Percentiles rank a stretch among this genome's conserved stretches.
These are phyloP conservation scores for Leishmania mexicana DNA, from an alignment of 208 protist genomes.

Conservation along the genomic window DNA sequence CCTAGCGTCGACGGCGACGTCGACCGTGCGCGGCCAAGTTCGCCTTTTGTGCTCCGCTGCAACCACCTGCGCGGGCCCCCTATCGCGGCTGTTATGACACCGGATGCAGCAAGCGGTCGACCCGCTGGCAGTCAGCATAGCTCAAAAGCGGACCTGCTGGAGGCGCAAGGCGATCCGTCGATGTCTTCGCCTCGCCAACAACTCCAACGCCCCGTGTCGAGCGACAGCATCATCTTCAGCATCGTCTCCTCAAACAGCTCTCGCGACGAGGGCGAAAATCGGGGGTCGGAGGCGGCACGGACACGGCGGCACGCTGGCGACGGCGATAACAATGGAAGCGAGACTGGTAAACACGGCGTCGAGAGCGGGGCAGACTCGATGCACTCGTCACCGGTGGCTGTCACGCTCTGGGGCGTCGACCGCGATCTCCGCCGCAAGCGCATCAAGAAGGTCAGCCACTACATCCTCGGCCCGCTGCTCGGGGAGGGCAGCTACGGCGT, in stretches of 20 bases:
- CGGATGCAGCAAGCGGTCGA: not conserved
- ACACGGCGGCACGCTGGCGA: not conserved
- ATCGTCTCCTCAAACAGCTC: conserved; percentile 7
- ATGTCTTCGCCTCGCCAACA: not conserved
- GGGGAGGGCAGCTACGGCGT: conserved; percentile 79
- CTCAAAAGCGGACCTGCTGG: not conserved
- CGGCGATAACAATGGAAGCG: not conserved
- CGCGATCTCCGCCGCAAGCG: conserved; percentile 65
- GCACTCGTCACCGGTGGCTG: conserved; percentile 30
- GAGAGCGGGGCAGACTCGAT: not conserved
- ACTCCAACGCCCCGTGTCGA: not conserved
- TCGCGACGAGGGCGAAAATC: not conserved
- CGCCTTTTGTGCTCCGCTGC: conserved; percentile 4
- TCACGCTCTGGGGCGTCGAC: conserved; percentile 57
- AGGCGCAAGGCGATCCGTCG: not conserved
- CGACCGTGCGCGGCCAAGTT: not conserved
- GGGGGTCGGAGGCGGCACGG: not conserved
- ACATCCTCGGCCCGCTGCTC: conserved; percentile 79
- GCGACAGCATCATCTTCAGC: conserved; percentile 17
- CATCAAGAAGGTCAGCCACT: conserved; percentile 82
- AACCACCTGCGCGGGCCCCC: conserved; percentile 10
- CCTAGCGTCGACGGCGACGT: not conserved
- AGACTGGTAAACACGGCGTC: not conserved
- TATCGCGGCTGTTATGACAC: conserved; percentile 11
- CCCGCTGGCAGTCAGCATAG: not conserved